phyloP scores from a whole-genome alignment of 75 land plant genomes.

The Selaginella moellendorffii region DNA sequence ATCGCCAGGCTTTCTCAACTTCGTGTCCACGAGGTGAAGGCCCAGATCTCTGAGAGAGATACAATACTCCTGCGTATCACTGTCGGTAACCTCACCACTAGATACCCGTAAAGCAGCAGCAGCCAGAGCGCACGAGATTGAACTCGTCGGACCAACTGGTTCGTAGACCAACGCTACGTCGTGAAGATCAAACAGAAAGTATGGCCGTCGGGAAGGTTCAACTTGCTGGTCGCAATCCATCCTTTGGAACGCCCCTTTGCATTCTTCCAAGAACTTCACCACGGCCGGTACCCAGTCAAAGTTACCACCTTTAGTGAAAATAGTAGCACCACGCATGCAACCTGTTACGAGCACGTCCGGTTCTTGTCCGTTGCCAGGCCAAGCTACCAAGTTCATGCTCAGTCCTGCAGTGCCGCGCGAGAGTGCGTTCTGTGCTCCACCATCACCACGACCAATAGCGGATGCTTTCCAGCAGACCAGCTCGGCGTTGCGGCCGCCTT shows the following conservation, averaged over 20 bases:
- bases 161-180: slow-evolving; percentile 87
- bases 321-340: slow-evolving; percentile 49
- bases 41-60: slow-evolving; percentile 73
- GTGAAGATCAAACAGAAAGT: slow-evolving; percentile 58
- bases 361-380: slow-evolving; percentile 15
- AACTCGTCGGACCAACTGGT: slow-evolving; percentile 27
- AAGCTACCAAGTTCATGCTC: slow-evolving; percentile 15
- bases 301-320: slow-evolving; percentile 75
- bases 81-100: slow-evolving; percentile 23
- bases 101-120: slow-evolving; percentile 64
- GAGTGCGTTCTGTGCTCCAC: slow-evolving; percentile 73
- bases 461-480: slow-evolving; percentile 46
- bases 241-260: neutral
- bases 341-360: slow-evolving; percentile 30
- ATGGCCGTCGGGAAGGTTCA: neutral
- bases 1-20: slow-evolving; percentile 11
- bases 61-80: slow-evolving; percentile 27
- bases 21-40: slow-evolving; percentile 42
- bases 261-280: neutral
- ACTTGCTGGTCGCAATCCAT: neutral
- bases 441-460: slow-evolving; percentile 66
- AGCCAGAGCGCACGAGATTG: slow-evolving; percentile 62
- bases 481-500: slow-evolving; percentile 31
- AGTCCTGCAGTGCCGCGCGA: slow-evolving; percentile 56
- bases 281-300: slow-evolving; percentile 58